Conservation (phyloP, 495 filamentous ascomycete genomes). For the Xylaria grammica region DNA sequence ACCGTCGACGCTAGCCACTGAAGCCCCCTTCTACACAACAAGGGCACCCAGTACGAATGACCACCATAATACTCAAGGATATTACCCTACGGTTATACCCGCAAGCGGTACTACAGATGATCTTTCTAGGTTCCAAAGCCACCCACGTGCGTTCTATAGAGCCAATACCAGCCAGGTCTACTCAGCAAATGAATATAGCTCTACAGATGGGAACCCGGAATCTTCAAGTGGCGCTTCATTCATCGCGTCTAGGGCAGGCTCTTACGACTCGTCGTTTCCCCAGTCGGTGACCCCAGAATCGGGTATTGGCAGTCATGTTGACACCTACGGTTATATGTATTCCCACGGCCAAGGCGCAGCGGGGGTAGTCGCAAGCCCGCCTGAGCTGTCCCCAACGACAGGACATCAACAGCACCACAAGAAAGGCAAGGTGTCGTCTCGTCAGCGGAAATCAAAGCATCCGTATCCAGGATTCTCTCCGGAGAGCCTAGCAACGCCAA, state of each 20-base stretch:
- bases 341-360: constrained; percentile 29
- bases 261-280: constrained; percentile 32
- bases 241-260: constrained; percentile 26
- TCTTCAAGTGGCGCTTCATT: constrained; percentile 29
- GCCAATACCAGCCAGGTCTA: constrained; percentile 29
- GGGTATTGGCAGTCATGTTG: constrained; percentile 23
- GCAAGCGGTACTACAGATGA: constrained; percentile 28
- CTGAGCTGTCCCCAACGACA: constrained; percentile 24
- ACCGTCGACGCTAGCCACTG: constrained; percentile 29
- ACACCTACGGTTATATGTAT: constrained; percentile 33
- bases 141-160: constrained; percentile 27
- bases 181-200: constrained; percentile 26
- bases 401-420: constrained; percentile 19
- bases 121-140: constrained; percentile 30
- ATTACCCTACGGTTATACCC: constrained; percentile 26
- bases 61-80: constrained; percentile 28
- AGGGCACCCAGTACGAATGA: constrained; percentile 25
- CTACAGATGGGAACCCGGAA: constrained; percentile 30
- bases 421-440: constrained; percentile 23
- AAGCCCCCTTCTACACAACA: constrained; percentile 30
- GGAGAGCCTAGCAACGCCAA: constrained; percentile 27
- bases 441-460: constrained; percentile 29
- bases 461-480: constrained; percentile 30
- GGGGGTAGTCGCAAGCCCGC: constrained; percentile 27
- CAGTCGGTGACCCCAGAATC: constrained; percentile 30